A percentile compares a stretch with the other conserved stretches of the same genome.
phyloP scores from a whole-genome alignment of 1,139 yeast genomes.

The Geotrichum carabidarum region DNA sequence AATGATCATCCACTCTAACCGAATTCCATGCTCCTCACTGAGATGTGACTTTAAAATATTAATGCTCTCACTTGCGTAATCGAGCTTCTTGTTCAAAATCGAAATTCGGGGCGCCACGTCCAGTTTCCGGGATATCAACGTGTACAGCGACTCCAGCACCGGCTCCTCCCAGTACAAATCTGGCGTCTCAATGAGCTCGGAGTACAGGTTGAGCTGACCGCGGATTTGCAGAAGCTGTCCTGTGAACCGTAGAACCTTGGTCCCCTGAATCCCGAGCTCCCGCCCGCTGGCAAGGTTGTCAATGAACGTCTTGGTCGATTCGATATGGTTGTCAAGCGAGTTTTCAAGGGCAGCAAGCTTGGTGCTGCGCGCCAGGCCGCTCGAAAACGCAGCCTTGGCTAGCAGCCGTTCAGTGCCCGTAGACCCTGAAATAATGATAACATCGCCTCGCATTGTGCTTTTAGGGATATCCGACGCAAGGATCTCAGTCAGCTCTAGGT shows the following conservation, averaged over 20 bases:
- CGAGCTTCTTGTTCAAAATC: conserved; percentile 75
- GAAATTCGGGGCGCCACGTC: conserved; percentile 75
- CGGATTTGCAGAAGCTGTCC: conserved; percentile 70
- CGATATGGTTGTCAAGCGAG: conserved; percentile 62
- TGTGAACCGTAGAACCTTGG: conserved; percentile 61
- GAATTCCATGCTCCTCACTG: conserved; percentile 68
- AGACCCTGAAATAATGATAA: conserved; percentile 55
- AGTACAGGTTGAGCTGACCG: conserved; percentile 76
- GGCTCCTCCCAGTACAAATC: conserved; percentile 94
- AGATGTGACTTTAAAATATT: conserved; percentile 69
- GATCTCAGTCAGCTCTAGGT: neutral
- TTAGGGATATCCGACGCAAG: conserved; percentile 9
- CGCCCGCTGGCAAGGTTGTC: conserved; percentile 61
- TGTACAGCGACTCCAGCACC: conserved; percentile 66
- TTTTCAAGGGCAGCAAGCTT: conserved; percentile 74
- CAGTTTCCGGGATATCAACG: conserved; percentile 60
- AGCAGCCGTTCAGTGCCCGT: conserved; percentile 47
- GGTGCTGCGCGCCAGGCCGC: conserved; percentile 82
- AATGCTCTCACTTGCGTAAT: conserved; percentile 86
- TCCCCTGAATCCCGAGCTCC: conserved; percentile 50
- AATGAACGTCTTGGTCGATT: conserved; percentile 58
- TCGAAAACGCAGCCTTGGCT: conserved; percentile 84
- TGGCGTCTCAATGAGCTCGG: conserved; percentile 89
- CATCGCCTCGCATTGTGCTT: conserved; percentile 59
- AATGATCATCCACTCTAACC: conserved; percentile 85